phyloP scores from a whole-genome alignment of 805 yeast genomes.

The Wickerhamiella hasegawae region DNA sequence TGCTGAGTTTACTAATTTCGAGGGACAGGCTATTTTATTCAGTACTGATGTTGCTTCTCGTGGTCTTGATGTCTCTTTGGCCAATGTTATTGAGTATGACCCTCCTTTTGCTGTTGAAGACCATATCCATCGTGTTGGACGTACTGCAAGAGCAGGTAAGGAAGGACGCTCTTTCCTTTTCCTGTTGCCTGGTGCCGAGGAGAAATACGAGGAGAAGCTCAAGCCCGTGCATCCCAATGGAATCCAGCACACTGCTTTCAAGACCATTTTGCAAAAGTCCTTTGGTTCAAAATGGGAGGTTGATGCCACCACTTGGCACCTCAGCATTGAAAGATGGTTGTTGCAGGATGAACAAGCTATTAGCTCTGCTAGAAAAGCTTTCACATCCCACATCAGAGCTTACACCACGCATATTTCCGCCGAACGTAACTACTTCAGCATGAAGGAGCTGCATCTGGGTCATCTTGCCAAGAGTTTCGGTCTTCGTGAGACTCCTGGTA shows the following conservation, averaged over 20 bases:
- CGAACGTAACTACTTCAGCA: constrained; percentile 69
- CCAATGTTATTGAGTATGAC: constrained; percentile 80
- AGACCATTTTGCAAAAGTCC: constrained; percentile 18
- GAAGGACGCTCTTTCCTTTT: constrained; percentile 65
- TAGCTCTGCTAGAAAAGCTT: constrained; percentile 61
- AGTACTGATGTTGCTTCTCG: constrained; percentile 98
- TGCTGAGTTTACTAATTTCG: constrained; percentile 25
- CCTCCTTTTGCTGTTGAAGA: constrained; percentile 92
- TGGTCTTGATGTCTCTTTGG: constrained; percentile 82
- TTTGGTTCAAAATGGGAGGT: constrained; percentile 58
- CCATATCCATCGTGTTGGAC: constrained; percentile 90
- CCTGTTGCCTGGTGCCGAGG: constrained; percentile 80
- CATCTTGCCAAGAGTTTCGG: constrained; percentile 94
- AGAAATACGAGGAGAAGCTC: constrained; percentile 55
- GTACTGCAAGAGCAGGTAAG: constrained; percentile 96
- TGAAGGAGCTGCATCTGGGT: constrained; percentile 75
- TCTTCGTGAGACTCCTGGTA: constrained; percentile 81
- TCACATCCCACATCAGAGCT: constrained; percentile 80
- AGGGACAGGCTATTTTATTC: constrained; percentile 38
- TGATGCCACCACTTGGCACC: constrained; percentile 92
- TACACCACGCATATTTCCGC: constrained; percentile 82
- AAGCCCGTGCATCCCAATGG: constrained; percentile 41
- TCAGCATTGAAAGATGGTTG: constrained; percentile 77
- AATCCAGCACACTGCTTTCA: constrained; percentile 33
- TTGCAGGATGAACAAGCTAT: constrained; percentile 47